Base-by-base conservation (phyloP, 2,329 filamentous ascomycete genomes). In the Arthrobotrys sphaeroides region DNA sequence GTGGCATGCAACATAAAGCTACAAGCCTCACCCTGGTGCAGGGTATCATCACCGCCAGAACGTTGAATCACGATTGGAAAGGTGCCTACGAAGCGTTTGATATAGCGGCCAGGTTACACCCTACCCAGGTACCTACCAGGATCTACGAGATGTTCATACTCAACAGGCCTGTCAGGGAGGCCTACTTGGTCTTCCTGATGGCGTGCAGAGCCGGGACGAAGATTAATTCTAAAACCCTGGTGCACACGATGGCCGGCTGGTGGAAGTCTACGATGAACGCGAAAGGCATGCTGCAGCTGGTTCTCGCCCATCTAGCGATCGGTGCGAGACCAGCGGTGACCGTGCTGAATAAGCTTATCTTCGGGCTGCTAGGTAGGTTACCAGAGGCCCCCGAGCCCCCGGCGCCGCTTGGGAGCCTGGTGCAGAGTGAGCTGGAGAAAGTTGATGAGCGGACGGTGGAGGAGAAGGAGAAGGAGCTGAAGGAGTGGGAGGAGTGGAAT, bases 61-160 rank as follows among this genome's bases (percentile, higher is more conserved):
- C 86, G 2, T 78, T 84, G 3, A 79, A 81, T 31, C 83, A 84
- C 16, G 84, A 86, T 60, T 84, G 84, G 81, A 82, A 80, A 38
- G 82, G 82, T 7, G 84, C 85, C 1, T 87, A 87, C 73, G 81
- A 87, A 16, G 83, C 82, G 3, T 80, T 87, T 2, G 86, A 87
- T 78, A 84, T 84, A 7, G 81, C 82, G 1, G 79, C 86, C 4
- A 82, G 85, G 24, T 80, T 87, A 4, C 84, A 83, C 69, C 85
- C 85, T 1, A 82, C 81, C 0, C 80, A 82, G 20, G 79, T 83
- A 0, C 83, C 84, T 0, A 36, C 79, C 1, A 82, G 84, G 6
- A 82, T 85, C 75, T 84, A 85, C 78, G 82, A 83, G 38, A 62
- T 84, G 0, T 84, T 86, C 77, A 81, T 86, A 40, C 79, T 80